Conservation (phyloP, 176 grass and related monocot genomes). For the Otatea glauca region DNA sequence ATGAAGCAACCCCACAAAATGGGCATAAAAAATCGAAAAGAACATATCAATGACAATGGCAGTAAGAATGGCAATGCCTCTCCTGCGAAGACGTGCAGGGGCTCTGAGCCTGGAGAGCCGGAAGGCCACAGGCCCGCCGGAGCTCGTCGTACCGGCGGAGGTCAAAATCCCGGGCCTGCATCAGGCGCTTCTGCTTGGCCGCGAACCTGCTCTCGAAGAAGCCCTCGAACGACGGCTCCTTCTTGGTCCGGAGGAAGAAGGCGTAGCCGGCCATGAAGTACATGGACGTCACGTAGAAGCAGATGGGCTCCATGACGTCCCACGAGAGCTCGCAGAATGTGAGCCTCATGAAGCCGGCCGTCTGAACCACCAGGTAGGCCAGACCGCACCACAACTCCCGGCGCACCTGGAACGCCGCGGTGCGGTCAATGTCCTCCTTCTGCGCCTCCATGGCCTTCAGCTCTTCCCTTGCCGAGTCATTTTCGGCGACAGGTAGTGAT, state of each 20-base stretch:
- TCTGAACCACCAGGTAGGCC: conserved; percentile 66
- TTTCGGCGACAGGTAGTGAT: not conserved
- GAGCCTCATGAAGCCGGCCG: conserved; percentile 80
- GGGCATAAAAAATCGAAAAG: conserved; percentile 30
- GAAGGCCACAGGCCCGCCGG: conserved; percentile 51
- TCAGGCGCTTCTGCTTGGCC: conserved; percentile 68
- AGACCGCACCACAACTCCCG: conserved; percentile 82
- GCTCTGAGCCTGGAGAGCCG: not conserved
- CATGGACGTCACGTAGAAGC: conserved; percentile 85
- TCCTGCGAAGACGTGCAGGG: conserved; percentile 19
- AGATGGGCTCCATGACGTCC: conserved; percentile 99
- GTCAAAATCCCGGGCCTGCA: conserved; percentile 55
- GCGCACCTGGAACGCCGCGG: conserved; percentile 42
- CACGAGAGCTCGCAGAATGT: conserved; percentile 98
- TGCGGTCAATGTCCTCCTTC: conserved; percentile 69
- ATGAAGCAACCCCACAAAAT: conserved; percentile 42
- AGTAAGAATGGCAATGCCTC: conserved; percentile 39
- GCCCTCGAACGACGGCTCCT: conserved; percentile 87
- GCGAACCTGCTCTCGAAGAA: conserved; percentile 77
- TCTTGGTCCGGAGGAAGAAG: conserved; percentile 91
- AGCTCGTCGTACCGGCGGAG: conserved; percentile 65
- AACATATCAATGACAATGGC: conserved; percentile 56
- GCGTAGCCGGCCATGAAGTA: conserved; percentile 91
- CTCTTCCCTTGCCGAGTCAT: conserved; percentile 42
- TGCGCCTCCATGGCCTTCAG: conserved; percentile 70